Evolutionary conservation across 1,284 basidiomycete genomes (phyloP).

Genomic region (Leccinum fuscescens): DNA sequence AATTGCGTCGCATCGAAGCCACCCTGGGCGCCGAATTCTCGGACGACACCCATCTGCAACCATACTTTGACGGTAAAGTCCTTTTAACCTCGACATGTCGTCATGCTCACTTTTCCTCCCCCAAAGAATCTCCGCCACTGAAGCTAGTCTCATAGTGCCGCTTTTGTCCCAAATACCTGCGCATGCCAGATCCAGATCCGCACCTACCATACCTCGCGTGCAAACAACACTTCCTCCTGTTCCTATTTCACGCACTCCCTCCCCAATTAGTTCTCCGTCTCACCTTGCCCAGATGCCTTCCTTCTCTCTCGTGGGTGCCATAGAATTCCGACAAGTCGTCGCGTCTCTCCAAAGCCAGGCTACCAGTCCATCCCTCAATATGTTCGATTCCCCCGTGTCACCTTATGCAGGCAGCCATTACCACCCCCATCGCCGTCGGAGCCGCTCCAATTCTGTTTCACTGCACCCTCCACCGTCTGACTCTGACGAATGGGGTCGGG

Average conservation of each 20-base stretch:
- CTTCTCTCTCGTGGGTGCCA: constrained; percentile 88
- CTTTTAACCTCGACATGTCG: constrained; percentile 22
- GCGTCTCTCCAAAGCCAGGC: constrained; percentile 72
- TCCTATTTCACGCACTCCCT: constrained; percentile 39
- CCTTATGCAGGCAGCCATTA: constrained; percentile 77
- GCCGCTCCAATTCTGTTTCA: constrained; percentile 36
- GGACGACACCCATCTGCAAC: constrained; percentile 43
- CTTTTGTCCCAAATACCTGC: constrained; percentile 27
- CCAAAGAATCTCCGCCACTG: constrained; percentile 13
- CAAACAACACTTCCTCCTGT: constrained; percentile 40
- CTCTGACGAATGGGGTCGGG: constrained; percentile 49
- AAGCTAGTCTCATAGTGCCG: constrained; percentile 17
- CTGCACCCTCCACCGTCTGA: constrained; percentile 31
- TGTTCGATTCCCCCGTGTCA: constrained; percentile 68
- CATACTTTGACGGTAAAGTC: constrained; percentile 59
- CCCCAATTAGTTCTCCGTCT: constrained; percentile 35
- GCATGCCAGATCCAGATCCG: constrained; percentile 38
- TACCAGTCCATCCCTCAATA: constrained; percentile 50
- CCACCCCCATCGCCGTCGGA: constrained; percentile 27
- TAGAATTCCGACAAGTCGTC: constrained; percentile 92
- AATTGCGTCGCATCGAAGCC: constrained; percentile 45
- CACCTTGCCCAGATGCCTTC: constrained; percentile 61
- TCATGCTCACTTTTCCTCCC: constrained; percentile 18
- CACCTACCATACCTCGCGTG: constrained; percentile 39
- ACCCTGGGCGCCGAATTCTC: constrained; percentile 62